Evolutionary conservation across 305 asterid species (phyloP).

Genomic region (Coffea humblotiana): DNA sequence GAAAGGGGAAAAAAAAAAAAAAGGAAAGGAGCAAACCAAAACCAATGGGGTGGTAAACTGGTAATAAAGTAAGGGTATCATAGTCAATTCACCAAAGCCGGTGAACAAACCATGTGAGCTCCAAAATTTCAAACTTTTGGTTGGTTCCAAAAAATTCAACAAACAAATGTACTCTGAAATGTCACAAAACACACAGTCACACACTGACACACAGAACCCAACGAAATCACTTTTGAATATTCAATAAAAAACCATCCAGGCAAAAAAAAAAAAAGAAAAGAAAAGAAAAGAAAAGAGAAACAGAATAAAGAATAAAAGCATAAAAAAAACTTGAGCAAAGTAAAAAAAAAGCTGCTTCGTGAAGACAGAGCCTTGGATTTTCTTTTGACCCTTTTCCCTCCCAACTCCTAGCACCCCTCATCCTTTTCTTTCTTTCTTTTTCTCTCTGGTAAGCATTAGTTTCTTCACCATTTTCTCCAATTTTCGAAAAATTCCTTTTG

Average conservation of each 20-base stretch:
- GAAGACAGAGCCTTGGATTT: conserved; percentile 23
- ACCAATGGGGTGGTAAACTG: neutral
- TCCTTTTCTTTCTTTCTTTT: neutral
- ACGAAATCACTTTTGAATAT: conserved; percentile 15
- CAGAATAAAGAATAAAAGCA: neutral
- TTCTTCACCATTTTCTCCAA: conserved; percentile 9
- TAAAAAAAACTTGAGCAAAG: conserved; percentile 11
- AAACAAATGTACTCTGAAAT: conserved; percentile 21
- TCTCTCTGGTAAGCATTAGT: neutral
- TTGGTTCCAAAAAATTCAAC: conserved; percentile 22
- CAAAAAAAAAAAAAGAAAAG: neutral
- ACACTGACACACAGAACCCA: conserved; percentile 4
- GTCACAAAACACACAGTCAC: conserved; percentile 17
- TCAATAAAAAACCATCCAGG: conserved; percentile 5
- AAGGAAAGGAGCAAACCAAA: neutral
- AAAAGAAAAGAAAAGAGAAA: conserved; percentile 3
- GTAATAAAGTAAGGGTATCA: neutral
- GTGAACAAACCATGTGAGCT: conserved; percentile 17
- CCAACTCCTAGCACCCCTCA: neutral
- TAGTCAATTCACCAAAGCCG: conserved; percentile 11
- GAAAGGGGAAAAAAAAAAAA: too few species aligned
- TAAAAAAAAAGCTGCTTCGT: conserved; percentile 26
- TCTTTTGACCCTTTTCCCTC: conserved; percentile 24
- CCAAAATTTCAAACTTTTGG: conserved; percentile 20
- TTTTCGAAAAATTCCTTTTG: neutral